These are phyloP conservation scores for Fragaria iinumae DNA, from an alignment of 306 rosid genomes.

Conservation along the genomic window DNA sequence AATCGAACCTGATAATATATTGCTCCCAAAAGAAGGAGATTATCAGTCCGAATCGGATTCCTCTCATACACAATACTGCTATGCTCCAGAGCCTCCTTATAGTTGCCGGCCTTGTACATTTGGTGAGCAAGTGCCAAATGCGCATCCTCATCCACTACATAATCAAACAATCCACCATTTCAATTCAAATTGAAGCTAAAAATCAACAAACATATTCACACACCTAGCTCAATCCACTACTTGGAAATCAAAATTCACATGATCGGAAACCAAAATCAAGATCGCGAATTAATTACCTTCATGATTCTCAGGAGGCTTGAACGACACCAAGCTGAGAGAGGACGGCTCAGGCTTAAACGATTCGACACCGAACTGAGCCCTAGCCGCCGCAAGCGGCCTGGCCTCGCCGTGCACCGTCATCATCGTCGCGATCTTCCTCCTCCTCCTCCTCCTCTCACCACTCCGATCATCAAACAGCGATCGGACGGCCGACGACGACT, in stretches of 20 bases:
- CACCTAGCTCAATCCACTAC: not conserved
- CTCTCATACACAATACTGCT: slow-evolving; percentile 78
- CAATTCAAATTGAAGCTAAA: not conserved
- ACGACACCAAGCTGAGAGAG: slow-evolving; percentile 30
- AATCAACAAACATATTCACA: not conserved
- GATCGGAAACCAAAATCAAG: not conserved
- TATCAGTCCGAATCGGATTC: slow-evolving; percentile 83
- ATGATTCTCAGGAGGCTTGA: slow-evolving; percentile 35
- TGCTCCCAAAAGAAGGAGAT: slow-evolving; percentile 92
- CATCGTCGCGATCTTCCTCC: slow-evolving; percentile 39
- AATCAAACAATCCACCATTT: slow-evolving; percentile 12
- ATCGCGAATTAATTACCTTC: slow-evolving; percentile 33
- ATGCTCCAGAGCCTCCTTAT: slow-evolving; percentile 86
- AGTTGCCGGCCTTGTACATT: slow-evolving; percentile 83
- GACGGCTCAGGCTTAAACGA: slow-evolving; percentile 39
- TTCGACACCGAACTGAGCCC: slow-evolving; percentile 32
- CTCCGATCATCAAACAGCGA: slow-evolving; percentile 32
- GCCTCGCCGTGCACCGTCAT: slow-evolving; percentile 77
- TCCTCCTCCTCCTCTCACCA: slow-evolving; percentile 35
- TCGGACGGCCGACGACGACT: not conserved
- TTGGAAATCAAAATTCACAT: not conserved
- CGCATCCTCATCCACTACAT: slow-evolving; percentile 85
- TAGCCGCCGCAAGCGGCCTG: slow-evolving; percentile 31
- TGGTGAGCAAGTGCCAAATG: slow-evolving; percentile 82
- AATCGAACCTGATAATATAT: slow-evolving; percentile 76